Evolutionary conservation across 805 yeast genomes (phyloP).

Genomic region (Hanseniaspora lachancei): DNA sequence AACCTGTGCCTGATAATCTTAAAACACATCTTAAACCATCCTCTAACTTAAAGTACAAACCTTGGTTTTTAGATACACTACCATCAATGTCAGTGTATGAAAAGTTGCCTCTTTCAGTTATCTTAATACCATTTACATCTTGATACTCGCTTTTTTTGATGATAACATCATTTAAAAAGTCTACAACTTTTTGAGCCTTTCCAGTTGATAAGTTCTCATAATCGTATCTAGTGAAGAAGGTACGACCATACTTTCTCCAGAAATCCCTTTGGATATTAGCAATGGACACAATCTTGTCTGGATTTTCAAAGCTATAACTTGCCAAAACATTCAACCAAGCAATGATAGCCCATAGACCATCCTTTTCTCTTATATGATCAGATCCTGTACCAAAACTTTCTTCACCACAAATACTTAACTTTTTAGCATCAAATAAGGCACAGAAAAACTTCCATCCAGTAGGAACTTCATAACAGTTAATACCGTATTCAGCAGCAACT

Average conservation of each 20-base stretch:
- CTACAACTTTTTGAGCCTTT: slow-evolving; percentile 60
- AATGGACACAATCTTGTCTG: slow-evolving; percentile 46
- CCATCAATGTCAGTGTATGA: slow-evolving; percentile 92
- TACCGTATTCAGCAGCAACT: slow-evolving; percentile 67
- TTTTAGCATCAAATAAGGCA: slow-evolving; percentile 83
- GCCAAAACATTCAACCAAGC: slow-evolving; percentile 97
- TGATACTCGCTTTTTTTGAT: slow-evolving; percentile 36
- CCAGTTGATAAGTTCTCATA: slow-evolving; percentile 70
- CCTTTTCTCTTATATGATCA: slow-evolving; percentile 92
- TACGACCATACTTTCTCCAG: slow-evolving; percentile 88
- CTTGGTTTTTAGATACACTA: slow-evolving; percentile 75
- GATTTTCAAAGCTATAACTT: slow-evolving; percentile 52
- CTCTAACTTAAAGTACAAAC: slow-evolving; percentile 66
- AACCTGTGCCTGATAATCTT: slow-evolving; percentile 92
- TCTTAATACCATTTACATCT: slow-evolving; percentile 35
- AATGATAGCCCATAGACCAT: slow-evolving; percentile 92
- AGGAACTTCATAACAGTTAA: slow-evolving; percentile 84
- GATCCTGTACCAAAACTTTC: slow-evolving; percentile 98
- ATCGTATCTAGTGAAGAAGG: slow-evolving; percentile 93
- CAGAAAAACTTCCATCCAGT: slow-evolving; percentile 99
- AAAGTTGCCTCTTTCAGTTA: slow-evolving; percentile 74
- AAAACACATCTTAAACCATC: slow-evolving; percentile 78
- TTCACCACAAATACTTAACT: slow-evolving; percentile 93
- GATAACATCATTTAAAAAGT: slow-evolving; percentile 34
- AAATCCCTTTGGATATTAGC: slow-evolving; percentile 68